Base-by-base conservation (phyloP, 2,329 filamentous ascomycete species). In the Penicillium sp. region DNA sequence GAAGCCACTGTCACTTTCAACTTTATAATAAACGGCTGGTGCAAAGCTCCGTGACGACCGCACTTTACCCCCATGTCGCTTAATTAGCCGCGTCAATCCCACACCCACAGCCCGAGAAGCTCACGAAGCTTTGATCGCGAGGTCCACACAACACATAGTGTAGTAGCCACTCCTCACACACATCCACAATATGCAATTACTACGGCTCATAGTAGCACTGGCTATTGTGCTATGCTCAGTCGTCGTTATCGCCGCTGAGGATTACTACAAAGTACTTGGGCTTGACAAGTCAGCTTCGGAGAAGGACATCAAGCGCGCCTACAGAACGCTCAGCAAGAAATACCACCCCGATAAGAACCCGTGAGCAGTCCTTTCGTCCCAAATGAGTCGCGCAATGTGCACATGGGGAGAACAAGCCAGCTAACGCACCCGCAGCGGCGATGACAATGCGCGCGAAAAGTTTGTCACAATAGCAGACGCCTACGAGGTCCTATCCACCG, bases 271-370 rank as follows among this genome's bases (percentile, higher is more conserved):
- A 86, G 77, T 96, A 54, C 84, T 99, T 24, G 91, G 89, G 50
- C 77, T 99, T 59, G 83, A 88, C 67, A 91, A 85, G 67, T 81
- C 87, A 56, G 93, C 93, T 14, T 87, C 85, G 44, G 92, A 96
- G 50, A 87, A 87, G 67, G 88, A 97, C 67, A 88, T 99, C 71
- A 99, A 99, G 76, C 89, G 89, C 43, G 92, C 94, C 21, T 99
- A 99, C 75, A 86, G 92, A 56, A 87, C 86, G 56, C 81, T 99
- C 10, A 95, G 90, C 79, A 97, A 97, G 76, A 96, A 95, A 73
- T 97, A 84, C 73, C 94, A 99, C 70, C 94, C 94, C 3, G 94
- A 99, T 76, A 99, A 99, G 83, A 97, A 97, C 67, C 92, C 93
- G 88, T 94, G 83, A 67, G 88, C 78, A 27, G 24, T 21, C 36